phyloP scores from a whole-genome alignment of 192 early-diverging fungal species.

The Backusella mclennaniae region DNA sequence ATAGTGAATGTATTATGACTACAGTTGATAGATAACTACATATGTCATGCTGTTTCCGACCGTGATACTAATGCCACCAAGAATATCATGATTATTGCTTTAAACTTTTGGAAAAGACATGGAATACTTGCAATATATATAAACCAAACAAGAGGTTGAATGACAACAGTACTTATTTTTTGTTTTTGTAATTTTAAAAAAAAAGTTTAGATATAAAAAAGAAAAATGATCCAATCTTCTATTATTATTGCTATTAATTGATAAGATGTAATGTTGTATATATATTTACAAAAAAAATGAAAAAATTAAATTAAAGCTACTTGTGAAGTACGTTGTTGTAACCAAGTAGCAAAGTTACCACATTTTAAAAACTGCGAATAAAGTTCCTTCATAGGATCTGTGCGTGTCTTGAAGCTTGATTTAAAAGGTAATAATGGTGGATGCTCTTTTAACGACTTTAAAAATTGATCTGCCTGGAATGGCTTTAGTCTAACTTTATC shows the following conservation, averaged over 20 bases:
- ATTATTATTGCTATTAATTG: neutral
- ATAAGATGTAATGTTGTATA: neutral
- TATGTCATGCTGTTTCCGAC: no score
- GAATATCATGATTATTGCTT: no score
- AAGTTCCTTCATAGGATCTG: slow-evolving; percentile 70
- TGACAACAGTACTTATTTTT: no score
- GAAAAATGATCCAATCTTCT: no score
- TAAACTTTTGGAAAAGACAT: no score
- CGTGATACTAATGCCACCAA: no score
- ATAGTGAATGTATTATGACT: no score
- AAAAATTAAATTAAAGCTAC: neutral
- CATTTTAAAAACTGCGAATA: slow-evolving; percentile 90
- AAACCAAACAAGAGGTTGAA: no score
- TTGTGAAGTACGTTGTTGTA: slow-evolving; percentile 66
- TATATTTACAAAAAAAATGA: neutral
- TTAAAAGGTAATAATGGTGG: slow-evolving; percentile 46
- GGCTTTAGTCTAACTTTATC: slow-evolving; percentile 56
- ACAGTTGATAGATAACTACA: no score
- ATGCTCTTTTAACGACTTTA: slow-evolving; percentile 59
- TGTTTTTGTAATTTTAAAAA: no score
- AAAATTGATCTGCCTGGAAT: slow-evolving; percentile 70
- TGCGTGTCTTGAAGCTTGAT: slow-evolving; percentile 50
- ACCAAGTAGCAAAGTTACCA: slow-evolving; percentile 96
- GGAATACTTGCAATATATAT: no score
- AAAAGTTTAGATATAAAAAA: no score